Percentiles rank a stretch among this genome's conserved stretches.
These are phyloP conservation scores for Trametes versicolor DNA, from an alignment of 1,284 basidiomycete genomes.

Conservation along the genomic window DNA sequence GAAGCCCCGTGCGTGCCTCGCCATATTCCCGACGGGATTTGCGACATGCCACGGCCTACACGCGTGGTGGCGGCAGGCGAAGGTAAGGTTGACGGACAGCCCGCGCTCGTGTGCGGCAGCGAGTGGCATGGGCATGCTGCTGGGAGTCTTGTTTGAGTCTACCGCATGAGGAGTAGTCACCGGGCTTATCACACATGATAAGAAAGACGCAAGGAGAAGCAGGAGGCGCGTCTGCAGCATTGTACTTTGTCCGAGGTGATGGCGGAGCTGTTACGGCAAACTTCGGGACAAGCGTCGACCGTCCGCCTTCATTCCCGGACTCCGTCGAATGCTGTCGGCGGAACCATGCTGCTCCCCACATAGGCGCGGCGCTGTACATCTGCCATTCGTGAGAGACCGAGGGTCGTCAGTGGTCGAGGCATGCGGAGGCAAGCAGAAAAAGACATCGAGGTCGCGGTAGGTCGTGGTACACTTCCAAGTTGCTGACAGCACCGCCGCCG, in stretches of 20 bases:
- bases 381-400: background rate
- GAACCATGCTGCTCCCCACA: background rate
- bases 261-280: constrained; percentile 13
- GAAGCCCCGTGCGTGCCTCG: constrained; percentile 11
- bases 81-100: background rate
- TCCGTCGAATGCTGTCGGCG: background rate
- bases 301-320: background rate
- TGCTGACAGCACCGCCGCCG: constrained; percentile 1
- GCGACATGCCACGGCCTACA: background rate
- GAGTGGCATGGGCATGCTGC: background rate
- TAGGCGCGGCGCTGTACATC: background rate
- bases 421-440: background rate
- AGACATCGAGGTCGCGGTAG: background rate
- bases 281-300: constrained; percentile 5
- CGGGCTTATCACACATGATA: constrained; percentile 26
- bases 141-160: constrained; percentile 4
- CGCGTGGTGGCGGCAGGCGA: background rate
- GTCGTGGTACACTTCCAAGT: constrained; percentile 12
- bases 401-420: background rate
- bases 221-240: constrained; percentile 4
- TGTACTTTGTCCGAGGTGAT: constrained; percentile 21
- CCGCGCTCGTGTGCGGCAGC: background rate
- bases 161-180: constrained; percentile 16
- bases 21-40: no score
- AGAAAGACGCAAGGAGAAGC: constrained; percentile 16